These are phyloP conservation scores for Teratosphaeria gauchensis DNA, from an alignment of 2,329 filamentous ascomycete species.

Conservation along the genomic window DNA sequence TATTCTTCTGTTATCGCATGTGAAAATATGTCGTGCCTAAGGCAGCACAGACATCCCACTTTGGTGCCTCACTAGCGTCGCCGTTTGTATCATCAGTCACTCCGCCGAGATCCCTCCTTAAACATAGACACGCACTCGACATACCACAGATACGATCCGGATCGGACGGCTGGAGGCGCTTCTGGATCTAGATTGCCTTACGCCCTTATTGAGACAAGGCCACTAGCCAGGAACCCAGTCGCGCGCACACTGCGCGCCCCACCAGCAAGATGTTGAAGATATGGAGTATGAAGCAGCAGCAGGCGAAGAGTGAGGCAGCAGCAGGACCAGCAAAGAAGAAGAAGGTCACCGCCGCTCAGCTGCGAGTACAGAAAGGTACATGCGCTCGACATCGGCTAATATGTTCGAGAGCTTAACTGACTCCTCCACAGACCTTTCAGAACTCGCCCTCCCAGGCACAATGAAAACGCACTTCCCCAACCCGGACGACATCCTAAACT, in stretches of 20 bases:
- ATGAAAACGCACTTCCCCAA: conserved; percentile 77
- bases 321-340: conserved; percentile 75
- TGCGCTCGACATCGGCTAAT: neutral
- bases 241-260: neutral
- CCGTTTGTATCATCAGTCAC: neutral
- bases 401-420: neutral
- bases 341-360: conserved; percentile 93
- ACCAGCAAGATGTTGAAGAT: conserved; percentile 83
- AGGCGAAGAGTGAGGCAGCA: conserved; percentile 86
- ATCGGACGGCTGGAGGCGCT: neutral
- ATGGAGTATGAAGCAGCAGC: conserved; percentile 95
- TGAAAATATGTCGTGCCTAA: neutral
- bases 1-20: neutral
- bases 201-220: neutral
- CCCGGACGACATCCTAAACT: conserved; percentile 78
- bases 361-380: conserved; percentile 89
- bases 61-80: neutral
- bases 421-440: conserved; percentile 58
- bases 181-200: neutral
- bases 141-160: neutral
- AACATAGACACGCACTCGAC: neutral
- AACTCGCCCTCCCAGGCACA: conserved; percentile 66
- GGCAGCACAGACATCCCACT: neutral
- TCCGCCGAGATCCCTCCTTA: neutral
- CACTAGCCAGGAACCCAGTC: neutral